Conservation (phyloP, 164 flowering plant genomes). For the Annona cherimola region DNA sequence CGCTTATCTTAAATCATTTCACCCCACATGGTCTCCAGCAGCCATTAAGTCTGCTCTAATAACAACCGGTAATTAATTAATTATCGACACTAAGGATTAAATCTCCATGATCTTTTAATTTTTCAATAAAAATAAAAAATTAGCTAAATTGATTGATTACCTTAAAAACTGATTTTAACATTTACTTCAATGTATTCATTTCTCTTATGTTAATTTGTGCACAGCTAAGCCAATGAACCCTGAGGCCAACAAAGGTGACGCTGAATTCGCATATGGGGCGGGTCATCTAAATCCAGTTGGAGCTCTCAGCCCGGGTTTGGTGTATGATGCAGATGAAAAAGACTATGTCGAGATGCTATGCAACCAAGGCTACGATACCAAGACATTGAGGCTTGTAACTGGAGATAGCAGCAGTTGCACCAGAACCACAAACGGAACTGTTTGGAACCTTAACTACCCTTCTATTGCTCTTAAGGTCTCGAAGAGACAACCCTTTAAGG, state of each 20-base stretch:
- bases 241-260: too few species aligned
- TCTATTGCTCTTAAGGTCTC: slow-evolving; percentile 18
- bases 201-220: too few species aligned
- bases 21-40: slow-evolving; percentile 11
- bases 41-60: slow-evolving; percentile 11
- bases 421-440: slow-evolving; percentile 11
- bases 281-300: slow-evolving; percentile 42
- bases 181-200: too few species aligned
- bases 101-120: too few species aligned
- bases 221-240: too few species aligned
- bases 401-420: slow-evolving; percentile 22
- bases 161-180: too few species aligned
- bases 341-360: slow-evolving; percentile 35
- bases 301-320: slow-evolving; percentile 41
- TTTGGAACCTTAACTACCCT: slow-evolving; percentile 33
- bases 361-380: slow-evolving; percentile 14
- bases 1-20: slow-evolving; percentile 8
- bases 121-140: too few species aligned
- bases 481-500: not conserved
- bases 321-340: slow-evolving; percentile 22
- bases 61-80: slow-evolving; percentile 4
- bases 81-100: too few species aligned
- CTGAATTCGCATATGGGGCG: slow-evolving; percentile 45
- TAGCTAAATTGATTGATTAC: too few species aligned
- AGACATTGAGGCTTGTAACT: slow-evolving; percentile 15